Conservation (phyloP, 768 basidiomycete species). For the Pisolithus albus region DNA sequence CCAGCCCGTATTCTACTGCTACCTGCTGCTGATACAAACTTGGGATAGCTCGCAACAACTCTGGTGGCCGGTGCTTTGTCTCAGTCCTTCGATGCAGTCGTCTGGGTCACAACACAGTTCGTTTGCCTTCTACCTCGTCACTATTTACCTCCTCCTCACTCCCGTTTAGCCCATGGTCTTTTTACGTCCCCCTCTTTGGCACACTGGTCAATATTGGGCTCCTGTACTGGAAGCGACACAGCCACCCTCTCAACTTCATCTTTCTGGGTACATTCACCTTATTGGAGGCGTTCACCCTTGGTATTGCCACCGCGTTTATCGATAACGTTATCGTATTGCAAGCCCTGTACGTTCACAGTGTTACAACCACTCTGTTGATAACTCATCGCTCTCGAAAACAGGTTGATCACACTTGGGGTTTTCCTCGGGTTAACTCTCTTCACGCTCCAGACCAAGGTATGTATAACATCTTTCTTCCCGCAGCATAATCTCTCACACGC, state of each 20-base stretch:
- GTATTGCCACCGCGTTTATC: slow-evolving; percentile 74
- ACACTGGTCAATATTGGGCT: slow-evolving; percentile 73
- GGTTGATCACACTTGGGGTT: slow-evolving; percentile 83
- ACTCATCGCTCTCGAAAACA: slow-evolving; percentile 22
- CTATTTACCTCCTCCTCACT: neutral
- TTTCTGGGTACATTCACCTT: slow-evolving; percentile 83
- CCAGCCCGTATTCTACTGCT: neutral
- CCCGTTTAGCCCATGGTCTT: slow-evolving; percentile 58
- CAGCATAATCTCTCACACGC: neutral
- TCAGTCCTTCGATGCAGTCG: slow-evolving; percentile 48
- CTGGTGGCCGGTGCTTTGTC: slow-evolving; percentile 70
- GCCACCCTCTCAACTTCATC: slow-evolving; percentile 80
- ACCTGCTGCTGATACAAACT: slow-evolving; percentile 1
- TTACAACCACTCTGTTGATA: neutral
- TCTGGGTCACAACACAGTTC: slow-evolving; percentile 69
- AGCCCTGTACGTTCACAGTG: slow-evolving; percentile 55
- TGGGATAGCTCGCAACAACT: slow-evolving; percentile 58
- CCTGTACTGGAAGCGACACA: slow-evolving; percentile 90
- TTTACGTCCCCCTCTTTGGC: slow-evolving; percentile 73
- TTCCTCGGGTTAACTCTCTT: slow-evolving; percentile 93
- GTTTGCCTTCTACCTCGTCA: slow-evolving; percentile 19
- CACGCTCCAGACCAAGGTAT: slow-evolving; percentile 88
- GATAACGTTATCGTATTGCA: slow-evolving; percentile 73
- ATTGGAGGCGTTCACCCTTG: slow-evolving; percentile 86
- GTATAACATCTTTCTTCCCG: slow-evolving; percentile 4